phyloP scores from a whole-genome alignment of 2,329 filamentous ascomycete genomes.

The Curvularia sp. region DNA sequence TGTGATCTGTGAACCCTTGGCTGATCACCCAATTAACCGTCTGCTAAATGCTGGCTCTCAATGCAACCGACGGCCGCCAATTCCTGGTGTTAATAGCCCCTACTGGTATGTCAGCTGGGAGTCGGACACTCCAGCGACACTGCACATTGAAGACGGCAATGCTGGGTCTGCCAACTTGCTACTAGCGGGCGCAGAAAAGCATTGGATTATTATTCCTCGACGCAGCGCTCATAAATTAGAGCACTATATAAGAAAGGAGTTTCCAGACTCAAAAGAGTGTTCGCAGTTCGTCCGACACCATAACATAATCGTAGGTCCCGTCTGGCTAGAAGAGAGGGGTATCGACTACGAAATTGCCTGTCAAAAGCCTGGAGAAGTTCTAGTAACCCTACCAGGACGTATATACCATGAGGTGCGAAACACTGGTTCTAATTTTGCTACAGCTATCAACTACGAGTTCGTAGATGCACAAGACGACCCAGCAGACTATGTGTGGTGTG shows the following conservation, averaged over 20 bases:
- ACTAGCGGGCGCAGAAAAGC: constrained; percentile 16
- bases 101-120: constrained; percentile 21
- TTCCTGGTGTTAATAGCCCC: constrained; percentile 13
- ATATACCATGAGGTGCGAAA: constrained; percentile 21
- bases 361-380: constrained; percentile 14
- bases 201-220: constrained; percentile 19
- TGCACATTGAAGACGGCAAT: constrained; percentile 19
- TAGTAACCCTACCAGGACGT: constrained; percentile 6
- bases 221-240: too few relatives aligned
- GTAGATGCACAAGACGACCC: constrained; percentile 11
- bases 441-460: constrained; percentile 22
- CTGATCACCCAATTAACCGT: constrained; percentile 9
- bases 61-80: constrained; percentile 6
- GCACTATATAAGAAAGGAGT: too few relatives aligned
- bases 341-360: constrained; percentile 15
- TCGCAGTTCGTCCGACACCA: constrained; percentile 19
- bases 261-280: constrained; percentile 5
- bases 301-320: constrained; percentile 13
- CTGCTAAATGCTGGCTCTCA: constrained; percentile 12
- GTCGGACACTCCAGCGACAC: constrained; percentile 2
- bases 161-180: constrained; percentile 19
- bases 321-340: constrained; percentile 9
- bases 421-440: constrained; percentile 13
- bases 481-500: constrained; percentile 14
- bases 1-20: constrained; percentile 7